Evolutionary conservation across 345 rosid species (phyloP), one percentile per base, ranked within the genome.

Genomic region (Combretum micranthum): DNA sequence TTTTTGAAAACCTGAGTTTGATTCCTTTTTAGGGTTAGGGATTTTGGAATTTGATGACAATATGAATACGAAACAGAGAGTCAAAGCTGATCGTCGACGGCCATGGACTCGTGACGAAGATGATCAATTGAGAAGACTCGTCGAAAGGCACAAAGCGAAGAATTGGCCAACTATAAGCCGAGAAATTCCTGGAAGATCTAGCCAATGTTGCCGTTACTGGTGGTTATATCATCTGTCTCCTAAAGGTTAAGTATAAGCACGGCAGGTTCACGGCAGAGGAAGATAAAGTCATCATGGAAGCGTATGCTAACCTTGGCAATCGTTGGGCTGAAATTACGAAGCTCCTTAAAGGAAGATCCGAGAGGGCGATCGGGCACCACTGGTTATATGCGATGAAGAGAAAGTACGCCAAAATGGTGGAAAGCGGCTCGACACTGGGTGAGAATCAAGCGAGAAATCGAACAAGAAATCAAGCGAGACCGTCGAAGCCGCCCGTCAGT

Each of bases 171-270:
- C 66, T 26, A 82, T 82, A 15, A 75, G 88, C 60, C 66, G 60
- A 42, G 69, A 72, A 55, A 77, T 84, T 45, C 76, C 77, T 0
- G 88, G 85, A 4, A 69, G 87, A 53, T 77, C 88, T 4, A 83
- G 83, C 16, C 82, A 84, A 54, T 84, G 88, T 9, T 84, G 91
- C 60, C 60, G 91, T 66, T 66, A 81, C 23, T 73, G 85, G 25
- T 84, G 90, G 90, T 81, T 78, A 65, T 81, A 84, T 60, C 91
- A 82, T 81, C 73, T 85, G 10, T 77, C 86, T 1, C 88, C 88
- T 1, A 72, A n/a, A 59, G 62, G 82, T 85, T 0, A 82, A 72
- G 69, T 88, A 74, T n/a, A n/a, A n/a, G n/a, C n/a, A n/a, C 66
- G 64, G 79, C 26, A 18, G 83, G 0, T 85, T 82, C 66, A 62